Evolutionary conservation across 768 basidiomycete species (phyloP).

Genomic region (Amanita pseudoporphyria): DNA sequence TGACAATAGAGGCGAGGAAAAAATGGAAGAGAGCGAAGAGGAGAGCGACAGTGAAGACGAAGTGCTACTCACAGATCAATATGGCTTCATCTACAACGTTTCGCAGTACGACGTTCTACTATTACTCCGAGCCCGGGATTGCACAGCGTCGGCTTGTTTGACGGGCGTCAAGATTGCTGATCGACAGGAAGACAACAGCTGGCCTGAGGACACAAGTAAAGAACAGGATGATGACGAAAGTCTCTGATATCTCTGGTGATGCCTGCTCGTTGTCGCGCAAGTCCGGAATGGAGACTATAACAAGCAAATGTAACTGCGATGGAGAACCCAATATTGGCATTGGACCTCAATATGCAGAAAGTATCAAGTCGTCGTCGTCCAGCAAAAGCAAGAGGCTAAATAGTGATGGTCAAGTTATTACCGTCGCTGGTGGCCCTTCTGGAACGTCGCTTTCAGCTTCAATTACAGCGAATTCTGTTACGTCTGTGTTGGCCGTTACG

Average conservation of each 20-base stretch:
- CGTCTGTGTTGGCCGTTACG: too few species aligned
- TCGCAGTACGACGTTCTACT: slow-evolving; percentile 74
- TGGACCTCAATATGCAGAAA: too few species aligned
- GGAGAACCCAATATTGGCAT: too few species aligned
- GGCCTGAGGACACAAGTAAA: too few species aligned
- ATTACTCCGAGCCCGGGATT: slow-evolving; percentile 62
- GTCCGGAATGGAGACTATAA: slow-evolving; percentile 36
- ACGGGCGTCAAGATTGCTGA: too few species aligned
- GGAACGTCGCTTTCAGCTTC: slow-evolving; percentile 15
- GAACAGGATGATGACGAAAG: too few species aligned
- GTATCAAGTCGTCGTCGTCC: slow-evolving; percentile 40
- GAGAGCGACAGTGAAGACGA: neutral
- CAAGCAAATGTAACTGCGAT: slow-evolving; percentile 33
- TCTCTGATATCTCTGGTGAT: slow-evolving; percentile 43
- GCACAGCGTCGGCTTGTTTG: slow-evolving; percentile 73
- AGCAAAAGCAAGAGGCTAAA: slow-evolving; percentile 40
- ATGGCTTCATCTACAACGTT: slow-evolving; percentile 86
- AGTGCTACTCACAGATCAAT: slow-evolving; percentile 69
- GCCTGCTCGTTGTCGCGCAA: too few species aligned
- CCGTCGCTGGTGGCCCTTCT: slow-evolving; percentile 19
- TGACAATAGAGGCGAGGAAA: too few species aligned
- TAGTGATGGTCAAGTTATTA: too few species aligned
- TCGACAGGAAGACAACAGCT: too few species aligned
- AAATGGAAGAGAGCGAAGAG: neutral
- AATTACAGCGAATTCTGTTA: slow-evolving; percentile 16